These are phyloP conservation scores for Leishmania turanica DNA, from an alignment of 208 protist species.

Conservation along the genomic window DNA sequence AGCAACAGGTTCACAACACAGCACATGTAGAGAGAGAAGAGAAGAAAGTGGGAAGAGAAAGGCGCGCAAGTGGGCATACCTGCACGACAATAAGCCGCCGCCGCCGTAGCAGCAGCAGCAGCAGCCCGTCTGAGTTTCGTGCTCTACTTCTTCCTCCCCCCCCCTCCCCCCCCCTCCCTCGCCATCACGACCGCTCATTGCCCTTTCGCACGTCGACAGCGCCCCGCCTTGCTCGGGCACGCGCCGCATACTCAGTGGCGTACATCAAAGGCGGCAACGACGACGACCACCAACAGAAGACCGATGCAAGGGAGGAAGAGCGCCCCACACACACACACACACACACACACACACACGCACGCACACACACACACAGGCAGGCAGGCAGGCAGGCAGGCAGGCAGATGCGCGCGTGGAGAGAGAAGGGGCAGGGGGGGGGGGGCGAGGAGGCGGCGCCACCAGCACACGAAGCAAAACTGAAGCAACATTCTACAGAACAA, in stretches of 20 bases:
- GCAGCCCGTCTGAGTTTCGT: not conserved
- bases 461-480: not conserved
- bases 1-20: not conserved
- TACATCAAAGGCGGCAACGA: not conserved
- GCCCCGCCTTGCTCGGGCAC: not conserved
- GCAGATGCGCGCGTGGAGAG: not conserved
- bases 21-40: not conserved
- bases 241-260: not conserved
- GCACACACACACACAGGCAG: not conserved
- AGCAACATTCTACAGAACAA: not conserved
- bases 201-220: not conserved
- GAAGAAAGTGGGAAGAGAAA: not conserved
- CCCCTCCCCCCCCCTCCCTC: too few relatives aligned
- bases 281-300: too few relatives aligned
- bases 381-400: not conserved
- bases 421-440: not conserved
- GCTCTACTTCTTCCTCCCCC: not conserved
- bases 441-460: too few relatives aligned
- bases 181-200: not conserved
- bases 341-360: conserved; percentile 5
- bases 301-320: not conserved
- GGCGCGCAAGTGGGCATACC: not conserved
- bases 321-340: not conserved
- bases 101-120: too few relatives aligned
- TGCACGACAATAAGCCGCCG: not conserved